Base-by-base conservation (phyloP, 345 rosid species). In the Hibiscus trionum region DNA sequence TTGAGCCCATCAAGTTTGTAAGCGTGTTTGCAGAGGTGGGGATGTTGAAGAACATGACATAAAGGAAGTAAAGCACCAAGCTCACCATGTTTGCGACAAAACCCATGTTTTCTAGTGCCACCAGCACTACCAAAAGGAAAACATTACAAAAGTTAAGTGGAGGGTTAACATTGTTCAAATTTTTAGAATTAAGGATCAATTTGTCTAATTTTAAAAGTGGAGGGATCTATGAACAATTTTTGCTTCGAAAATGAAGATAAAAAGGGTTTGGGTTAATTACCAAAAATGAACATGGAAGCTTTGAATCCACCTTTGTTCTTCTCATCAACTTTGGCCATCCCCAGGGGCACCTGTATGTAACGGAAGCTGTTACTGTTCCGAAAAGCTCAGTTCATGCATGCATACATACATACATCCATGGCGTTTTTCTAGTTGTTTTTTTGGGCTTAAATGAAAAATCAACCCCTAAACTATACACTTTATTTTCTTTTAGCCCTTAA, bases 41-140 rank as follows among this genome's bases (percentile, higher is more conserved):
- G 31, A 44, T 0, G 39, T 82, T 16, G 50, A 82, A 83, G 77
- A 62, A 29, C 88, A 88, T 88, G 19, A 82, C 84, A 0, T 0
- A 0, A 0, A 0, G 0, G 74, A 86, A 86, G 80, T 88, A 86
- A 7, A 86, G 71, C 33, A 77, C 83, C 80, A 86, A 8, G 76
- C 85, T 81, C 49, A 59, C 80, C 85, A 77, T 77, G 77, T 78
- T 86, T 47, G 93, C 88, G 11, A 81, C 17, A 61, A 88, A 86
- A 3, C 90, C 89, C 88, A 88, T 82, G 79, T 80, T 85, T 17
- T 86, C 93, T 4, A 86, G 62, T 52, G 78, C 72, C 5, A 72
- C 2, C 76, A 77, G 11, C 2, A 72, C 90, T 86, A 61, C 65
- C n/a, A 27, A 66, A 50, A 3, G 6, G 8, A 11, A 19, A 29